Evolutionary conservation across 306 rosid species (phyloP).

Genomic region (Glycine latifolia): DNA sequence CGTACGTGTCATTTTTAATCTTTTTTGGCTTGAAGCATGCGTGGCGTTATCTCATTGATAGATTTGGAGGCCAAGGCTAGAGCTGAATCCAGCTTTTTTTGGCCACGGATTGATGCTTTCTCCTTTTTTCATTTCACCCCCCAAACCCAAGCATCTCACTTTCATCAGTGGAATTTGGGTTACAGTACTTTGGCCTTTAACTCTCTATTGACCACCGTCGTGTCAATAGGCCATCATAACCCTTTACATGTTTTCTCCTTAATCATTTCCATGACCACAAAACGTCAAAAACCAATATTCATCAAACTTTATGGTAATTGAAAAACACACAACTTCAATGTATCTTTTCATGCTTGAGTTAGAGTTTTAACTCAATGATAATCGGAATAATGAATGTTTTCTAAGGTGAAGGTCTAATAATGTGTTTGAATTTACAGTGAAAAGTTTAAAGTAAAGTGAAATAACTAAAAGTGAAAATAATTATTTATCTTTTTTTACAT

Average conservation of each 20-base stretch:
- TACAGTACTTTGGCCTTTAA: conserved; percentile 46
- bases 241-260: conserved; percentile 30
- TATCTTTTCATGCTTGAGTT: background rate
- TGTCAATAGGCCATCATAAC: conserved; percentile 41
- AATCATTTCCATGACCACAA: conserved; percentile 32
- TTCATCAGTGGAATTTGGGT: conserved; percentile 46
- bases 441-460: too few species aligned
- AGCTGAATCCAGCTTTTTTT: conserved; percentile 39
- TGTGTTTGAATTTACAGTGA: too few species aligned
- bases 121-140: conserved; percentile 8
- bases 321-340: background rate
- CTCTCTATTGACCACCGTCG: conserved; percentile 37
- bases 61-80: conserved; percentile 53
- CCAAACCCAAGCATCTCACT: conserved; percentile 6
- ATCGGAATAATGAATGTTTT: too few species aligned
- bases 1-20: conserved; percentile 53
- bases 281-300: background rate
- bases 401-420: background rate
- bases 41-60: conserved; percentile 61
- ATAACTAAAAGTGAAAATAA: too few species aligned
- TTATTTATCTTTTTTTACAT: too few species aligned
- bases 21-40: conserved; percentile 44
- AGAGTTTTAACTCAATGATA: too few species aligned
- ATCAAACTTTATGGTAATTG: background rate
- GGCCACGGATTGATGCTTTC: conserved; percentile 53